Evolutionary conservation across 2,329 filamentous ascomycete species (phyloP), one percentile per base, ranked within the genome.

Genomic region (Sclerotinia borealis): DNA sequence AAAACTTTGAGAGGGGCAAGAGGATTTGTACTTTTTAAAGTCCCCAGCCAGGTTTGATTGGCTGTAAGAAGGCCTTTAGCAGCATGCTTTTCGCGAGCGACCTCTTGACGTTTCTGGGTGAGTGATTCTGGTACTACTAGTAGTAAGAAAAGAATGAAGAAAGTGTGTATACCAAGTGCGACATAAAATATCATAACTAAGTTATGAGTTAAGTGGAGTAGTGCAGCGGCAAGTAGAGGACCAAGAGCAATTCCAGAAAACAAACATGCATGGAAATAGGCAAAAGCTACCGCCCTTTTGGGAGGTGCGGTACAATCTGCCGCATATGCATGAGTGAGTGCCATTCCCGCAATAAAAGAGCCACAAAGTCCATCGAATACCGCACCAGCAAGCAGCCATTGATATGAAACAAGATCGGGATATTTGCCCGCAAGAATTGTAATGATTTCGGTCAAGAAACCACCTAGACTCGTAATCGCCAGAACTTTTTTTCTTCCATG

Each of bases 191-290:
- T 84, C n/a, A 86, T 84, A 8, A 97, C 75, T 19, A 96, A 80
- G 49, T 84, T 85, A 9, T 90, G 90, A 0, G 90, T 93, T 75
- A 81, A 83, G 70, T 90, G 85, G 71, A 96, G 88, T 49, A 97
- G 80, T 69, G 90, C 88, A 2, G 90, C 93, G 0, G 92, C 89
- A 27, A 96, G 72, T 3, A 96, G 81, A 9, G 95, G 95, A 0
- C 95, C 95, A 37, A 93, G 77, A 0, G 95, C 93, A 51, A 98
- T 85, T n/a, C 95, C 95, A 1, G 84, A 83, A 75, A 96, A 98
- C 10, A 99, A 80, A 69, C 89, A 92, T 13, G 91, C 92, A 71
- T 98, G 91, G 70, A 98, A 88, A 73, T 93, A 93, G 8, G 92
- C 93, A 75, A 98, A 95, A 5, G 87, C 85, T 9, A 96, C 89